Percentiles rank a stretch among this genome's conserved stretches.
Evolutionary conservation across 2,329 filamentous ascomycete species (phyloP).

Genomic region (Cadophora sp.): DNA sequence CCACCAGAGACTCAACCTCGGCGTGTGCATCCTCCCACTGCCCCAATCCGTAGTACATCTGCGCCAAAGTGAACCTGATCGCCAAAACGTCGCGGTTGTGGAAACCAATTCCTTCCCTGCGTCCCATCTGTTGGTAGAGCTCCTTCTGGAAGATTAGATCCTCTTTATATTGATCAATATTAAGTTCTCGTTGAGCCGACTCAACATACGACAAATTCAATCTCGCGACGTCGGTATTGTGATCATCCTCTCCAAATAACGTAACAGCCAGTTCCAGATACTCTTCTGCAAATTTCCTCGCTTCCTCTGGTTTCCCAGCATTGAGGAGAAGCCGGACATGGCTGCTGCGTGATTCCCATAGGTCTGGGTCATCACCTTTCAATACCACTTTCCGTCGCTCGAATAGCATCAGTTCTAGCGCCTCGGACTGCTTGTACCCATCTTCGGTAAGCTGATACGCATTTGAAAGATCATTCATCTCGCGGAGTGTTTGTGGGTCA

Average conservation of each 20-base stretch:
- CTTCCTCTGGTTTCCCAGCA: not conserved
- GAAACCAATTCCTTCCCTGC: not conserved
- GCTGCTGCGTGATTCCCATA: not conserved
- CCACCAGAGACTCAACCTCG: not conserved
- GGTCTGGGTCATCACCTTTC: not conserved
- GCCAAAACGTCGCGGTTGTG: not conserved
- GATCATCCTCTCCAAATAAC: not conserved
- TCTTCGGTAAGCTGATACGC: not conserved
- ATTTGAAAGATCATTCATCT: not conserved
- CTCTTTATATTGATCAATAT: not conserved
- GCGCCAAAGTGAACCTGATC: constrained; percentile 2
- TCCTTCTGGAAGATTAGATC: not conserved
- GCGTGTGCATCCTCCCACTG: not conserved
- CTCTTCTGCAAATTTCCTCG: not conserved
- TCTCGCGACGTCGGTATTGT: not conserved
- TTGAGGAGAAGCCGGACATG: not conserved
- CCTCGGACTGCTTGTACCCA: not conserved
- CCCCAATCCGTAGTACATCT: not conserved
- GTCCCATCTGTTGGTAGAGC: not conserved
- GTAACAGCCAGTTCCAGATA: not conserved
- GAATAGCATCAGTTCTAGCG: not conserved
- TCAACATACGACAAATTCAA: not conserved
- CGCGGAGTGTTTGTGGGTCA: not conserved
- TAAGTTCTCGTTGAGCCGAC: not conserved
- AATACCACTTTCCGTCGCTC: not conserved